Evolutionary conservation across 805 yeast genomes (phyloP).

Genomic region (Schwanniomyces pseudopolymorphus): DNA sequence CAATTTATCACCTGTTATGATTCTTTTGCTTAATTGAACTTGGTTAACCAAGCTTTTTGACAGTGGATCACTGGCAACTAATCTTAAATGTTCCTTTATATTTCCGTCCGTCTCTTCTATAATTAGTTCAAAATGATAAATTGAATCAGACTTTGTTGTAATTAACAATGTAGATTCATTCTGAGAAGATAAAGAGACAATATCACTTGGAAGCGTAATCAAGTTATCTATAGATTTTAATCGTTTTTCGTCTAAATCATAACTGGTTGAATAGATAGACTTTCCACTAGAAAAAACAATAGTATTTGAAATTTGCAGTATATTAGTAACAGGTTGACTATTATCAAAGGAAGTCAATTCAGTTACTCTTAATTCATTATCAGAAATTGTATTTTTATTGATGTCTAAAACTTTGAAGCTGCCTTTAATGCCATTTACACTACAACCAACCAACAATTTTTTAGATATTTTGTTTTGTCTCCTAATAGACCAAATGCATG

Average conservation of each 20-base stretch:
- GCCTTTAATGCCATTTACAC: conserved; percentile 18
- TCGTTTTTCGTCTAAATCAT: conserved; percentile 30
- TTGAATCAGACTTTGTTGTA: conserved; percentile 36
- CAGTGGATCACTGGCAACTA: conserved; percentile 28
- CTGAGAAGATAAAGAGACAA: conserved; percentile 23
- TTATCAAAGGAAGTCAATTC: conserved; percentile 34
- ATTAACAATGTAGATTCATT: conserved; percentile 18
- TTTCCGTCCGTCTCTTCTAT: conserved; percentile 6
- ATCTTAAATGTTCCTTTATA: conserved; percentile 10
- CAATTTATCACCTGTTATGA: conserved; percentile 35
- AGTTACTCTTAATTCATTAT: conserved; percentile 15
- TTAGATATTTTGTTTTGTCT: conserved; percentile 31
- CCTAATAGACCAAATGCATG: conserved; percentile 35
- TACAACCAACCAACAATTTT: conserved; percentile 35
- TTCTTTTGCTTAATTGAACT: conserved; percentile 16
- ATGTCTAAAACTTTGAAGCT: conserved; percentile 37
- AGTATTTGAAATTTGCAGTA: conserved; percentile 30
- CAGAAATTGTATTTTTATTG: conserved; percentile 12
- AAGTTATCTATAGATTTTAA: conserved; percentile 26
- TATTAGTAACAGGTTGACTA: conserved; percentile 30
- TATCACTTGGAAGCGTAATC: conserved; percentile 28
- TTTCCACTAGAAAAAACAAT: conserved; percentile 34
- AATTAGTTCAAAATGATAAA: conserved; percentile 24
- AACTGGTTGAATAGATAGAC: conserved; percentile 30
- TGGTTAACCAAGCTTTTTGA: conserved; percentile 35